Conservation (phyloP, 2,329 filamentous ascomycete genomes). For the Venturia aucupariae region DNA sequence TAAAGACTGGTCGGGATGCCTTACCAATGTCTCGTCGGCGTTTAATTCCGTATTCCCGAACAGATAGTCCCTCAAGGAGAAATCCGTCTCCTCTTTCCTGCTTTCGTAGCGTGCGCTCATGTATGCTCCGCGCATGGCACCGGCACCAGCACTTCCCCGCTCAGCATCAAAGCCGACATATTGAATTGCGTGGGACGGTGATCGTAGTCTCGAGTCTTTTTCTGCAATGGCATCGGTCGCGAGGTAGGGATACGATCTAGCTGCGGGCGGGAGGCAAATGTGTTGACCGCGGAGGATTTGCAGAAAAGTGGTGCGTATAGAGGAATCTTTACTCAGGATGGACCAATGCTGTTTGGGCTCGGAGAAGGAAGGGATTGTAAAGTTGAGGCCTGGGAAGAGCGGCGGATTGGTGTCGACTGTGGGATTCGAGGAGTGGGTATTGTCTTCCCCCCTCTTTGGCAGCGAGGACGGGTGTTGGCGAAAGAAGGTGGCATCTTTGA, state of each 20-base stretch:
- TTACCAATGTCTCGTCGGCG: conserved; percentile 46
- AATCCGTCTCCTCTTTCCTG: conserved; percentile 75
- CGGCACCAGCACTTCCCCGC: conserved; percentile 43
- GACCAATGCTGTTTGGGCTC: conserved; percentile 60
- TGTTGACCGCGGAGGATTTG: conserved; percentile 68
- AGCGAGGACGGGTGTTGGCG: conserved; percentile 52
- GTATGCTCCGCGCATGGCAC: conserved; percentile 64
- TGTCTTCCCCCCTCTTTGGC: conserved; percentile 3
- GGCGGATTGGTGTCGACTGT: conserved; percentile 52
- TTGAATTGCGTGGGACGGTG: conserved; percentile 60
- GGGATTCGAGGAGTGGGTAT: conserved; percentile 27
- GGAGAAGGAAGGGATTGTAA: conserved; percentile 55
- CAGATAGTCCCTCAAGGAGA: conserved; percentile 72
- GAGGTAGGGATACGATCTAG: conserved; percentile 71
- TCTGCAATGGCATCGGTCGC: conserved; percentile 50
- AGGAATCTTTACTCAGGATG: conserved; percentile 68
- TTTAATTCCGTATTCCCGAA: conserved; percentile 78
- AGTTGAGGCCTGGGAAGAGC: conserved; percentile 62
- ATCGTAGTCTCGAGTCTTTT: conserved; percentile 44
- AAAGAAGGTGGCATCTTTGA: conserved; percentile 76
- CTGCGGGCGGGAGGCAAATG: conserved; percentile 64
- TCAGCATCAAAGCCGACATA: conserved; percentile 88
- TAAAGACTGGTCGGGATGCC: conserved; percentile 27
- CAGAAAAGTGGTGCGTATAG: conserved; percentile 74
- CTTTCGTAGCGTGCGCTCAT: conserved; percentile 87